Conservation (phyloP, 352 stramenopile species). For the Globisporangium orthogonon region DNA sequence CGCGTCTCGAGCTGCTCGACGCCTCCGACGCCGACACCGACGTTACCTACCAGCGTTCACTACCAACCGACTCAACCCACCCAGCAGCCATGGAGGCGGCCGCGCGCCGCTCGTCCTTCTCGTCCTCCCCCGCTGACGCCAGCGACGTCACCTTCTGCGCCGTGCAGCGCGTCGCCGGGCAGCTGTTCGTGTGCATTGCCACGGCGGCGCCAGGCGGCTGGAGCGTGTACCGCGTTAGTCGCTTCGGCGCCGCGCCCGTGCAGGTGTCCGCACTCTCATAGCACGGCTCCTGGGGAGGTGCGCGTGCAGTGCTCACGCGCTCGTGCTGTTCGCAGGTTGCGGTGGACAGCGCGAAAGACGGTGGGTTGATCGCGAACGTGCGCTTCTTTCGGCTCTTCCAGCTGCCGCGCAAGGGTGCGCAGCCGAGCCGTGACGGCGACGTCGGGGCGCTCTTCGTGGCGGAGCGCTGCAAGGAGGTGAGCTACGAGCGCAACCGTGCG, state of each 20-base stretch:
- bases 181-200: slow-evolving; percentile 51
- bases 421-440: neutral
- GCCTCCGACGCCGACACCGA: too few relatives aligned
- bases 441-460: slow-evolving; percentile 46
- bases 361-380: slow-evolving; percentile 33
- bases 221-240: slow-evolving; percentile 57
- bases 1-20: too few relatives aligned
- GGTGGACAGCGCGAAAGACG: slow-evolving; percentile 34
- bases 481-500: slow-evolving; percentile 14
- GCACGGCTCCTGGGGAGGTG: too few relatives aligned
- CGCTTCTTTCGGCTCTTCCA: slow-evolving; percentile 62
- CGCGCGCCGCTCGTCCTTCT: neutral
- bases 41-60: neutral
- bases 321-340: slow-evolving; percentile 22
- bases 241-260: slow-evolving; percentile 40
- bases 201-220: slow-evolving; percentile 33
- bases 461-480: slow-evolving; percentile 31
- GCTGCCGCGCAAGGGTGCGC: slow-evolving; percentile 8
- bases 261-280: slow-evolving; percentile 13
- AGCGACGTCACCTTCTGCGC: slow-evolving; percentile 59
- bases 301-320: neutral
- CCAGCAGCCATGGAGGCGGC: neutral
- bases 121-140: neutral
- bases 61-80: neutral
- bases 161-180: slow-evolving; percentile 42